Base-by-base conservation (phyloP, 2,329 filamentous ascomycete genomes). In the Pseudogymnoascus sp. region DNA sequence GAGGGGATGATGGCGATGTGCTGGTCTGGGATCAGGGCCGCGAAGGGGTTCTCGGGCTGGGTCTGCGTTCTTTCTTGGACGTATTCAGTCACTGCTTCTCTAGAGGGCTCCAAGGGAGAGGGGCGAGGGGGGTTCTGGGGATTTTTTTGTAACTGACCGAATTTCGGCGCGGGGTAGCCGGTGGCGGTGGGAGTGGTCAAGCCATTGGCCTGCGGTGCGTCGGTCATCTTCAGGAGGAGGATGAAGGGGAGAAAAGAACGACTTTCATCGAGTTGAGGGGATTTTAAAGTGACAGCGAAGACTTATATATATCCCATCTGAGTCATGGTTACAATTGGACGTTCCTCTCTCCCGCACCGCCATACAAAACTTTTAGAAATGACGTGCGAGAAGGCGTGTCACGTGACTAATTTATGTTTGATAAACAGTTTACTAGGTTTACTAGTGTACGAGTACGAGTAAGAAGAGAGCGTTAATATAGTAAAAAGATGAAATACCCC, bases 11-110 rank as follows among this genome's bases (percentile, higher is more conserved):
- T 85, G 64, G 89, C 91, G 72, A 96, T 89, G 62, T 89, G 83
- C 78, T 97, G 95, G 71, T 96, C 89, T 61, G 91, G 88, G 61
- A 99, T 96, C 72, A 97, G 82, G 67, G 82, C 78, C 65, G 90
- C 86, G 75, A 93, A 97, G 31, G 93, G 93, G 78, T 97, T 99
- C 79, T 97, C 93, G 71, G 90, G 87, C 76, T 97, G 91, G 63
- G 84, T 78, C 67, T 75, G 78, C 68, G 75, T 81, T 82, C 83
- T 86, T 85, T 82, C 84, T 86, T 72, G 67, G 68, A 68, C 67
- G 71, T 73, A 72, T 85, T 88, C 82, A 88, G 85, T 75, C 74
- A 81, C 78, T 68, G 68, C 69, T 80, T 78, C 78, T 77, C 18
- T 66, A 36, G 25, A 46, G 16, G 28, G n/a, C 61, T 63, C 31